Base-by-base conservation (phyloP, 2,329 filamentous ascomycete genomes). In the Fusarium sambucinum region DNA sequence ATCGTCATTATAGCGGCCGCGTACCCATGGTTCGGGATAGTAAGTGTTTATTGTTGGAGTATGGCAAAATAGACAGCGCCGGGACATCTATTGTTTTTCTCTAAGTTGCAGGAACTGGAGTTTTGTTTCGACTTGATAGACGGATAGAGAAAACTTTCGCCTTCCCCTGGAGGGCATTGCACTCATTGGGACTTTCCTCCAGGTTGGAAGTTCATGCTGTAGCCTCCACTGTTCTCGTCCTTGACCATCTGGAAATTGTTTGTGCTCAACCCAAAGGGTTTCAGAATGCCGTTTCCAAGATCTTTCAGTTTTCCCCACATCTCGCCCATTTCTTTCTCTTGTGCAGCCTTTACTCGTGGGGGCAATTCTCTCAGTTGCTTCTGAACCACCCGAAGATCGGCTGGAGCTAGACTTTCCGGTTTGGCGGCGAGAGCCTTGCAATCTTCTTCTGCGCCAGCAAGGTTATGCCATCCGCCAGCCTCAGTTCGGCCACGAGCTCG, bases 231-330 rank as follows among this genome's bases (percentile, higher is more conserved):
- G 66, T 90, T 91, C 73, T 95, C 92, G 75, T 97, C 95, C 79
- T 97, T 93, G 29, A 91, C 89, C 85, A 98, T 96, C 68, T 97
- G 89, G 76, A 99, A 98, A 77, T 96, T 97, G 45, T 97, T 90
- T 13, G 96, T 98, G 61, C 92, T 96, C 71, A 99, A 80, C 2
- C 96, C 96, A 82, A 98, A 98, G 1, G 95, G 95, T 77, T 92
- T 97, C 51, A 99, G 78, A 17, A 99, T 88, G 2, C 94, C 93
- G 76, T 99, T 97, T 0, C 96, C 96, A 63, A 99, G 82, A 80
- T 92, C 89, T 77, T 97, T 97, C 73, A 99, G 80, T 82, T 98
- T 97, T 19, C 91, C 92, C 94, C 97, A 97, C 94, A 98, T 97
- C 81, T 99, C 95, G 4, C 87, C 90, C 87, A 96, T 93, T 80